Percentiles rank a stretch among this genome's conserved stretches.
These are phyloP conservation scores for Pseudogymnoascus verrucosus DNA, from an alignment of 2,329 filamentous ascomycete species.

Conservation along the genomic window DNA sequence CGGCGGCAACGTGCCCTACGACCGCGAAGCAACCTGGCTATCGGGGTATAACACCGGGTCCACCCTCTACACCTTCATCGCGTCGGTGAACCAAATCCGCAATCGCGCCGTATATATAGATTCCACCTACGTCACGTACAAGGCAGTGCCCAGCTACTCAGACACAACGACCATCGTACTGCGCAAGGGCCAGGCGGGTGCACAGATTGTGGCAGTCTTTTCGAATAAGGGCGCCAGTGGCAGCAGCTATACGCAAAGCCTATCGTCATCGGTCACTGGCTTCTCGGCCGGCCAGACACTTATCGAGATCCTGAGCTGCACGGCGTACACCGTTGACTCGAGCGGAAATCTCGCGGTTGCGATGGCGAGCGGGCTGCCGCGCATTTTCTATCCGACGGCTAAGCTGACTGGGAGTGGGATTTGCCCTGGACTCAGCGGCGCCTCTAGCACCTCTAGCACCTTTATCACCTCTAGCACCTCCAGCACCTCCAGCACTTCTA, in stretches of 20 bases:
- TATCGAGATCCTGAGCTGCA: conserved; percentile 39
- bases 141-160: conserved; percentile 21
- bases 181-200: conserved; percentile 20
- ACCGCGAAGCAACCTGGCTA: conserved; percentile 40
- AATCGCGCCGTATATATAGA: conserved; percentile 22
- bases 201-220: conserved; percentile 29
- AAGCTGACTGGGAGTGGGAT: conserved; percentile 30
- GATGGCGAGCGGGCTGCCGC: conserved; percentile 36
- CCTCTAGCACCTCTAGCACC: neutral
- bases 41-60: conserved; percentile 31
- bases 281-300: conserved; percentile 30
- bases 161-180: conserved; percentile 22
- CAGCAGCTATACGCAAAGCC: conserved; percentile 26
- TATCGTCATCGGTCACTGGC: conserved; percentile 31
- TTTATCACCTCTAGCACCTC: no score
- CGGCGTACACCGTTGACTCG: conserved; percentile 32
- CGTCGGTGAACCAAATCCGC: conserved; percentile 21
- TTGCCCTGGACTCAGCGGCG: conserved; percentile 22
- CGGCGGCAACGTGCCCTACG: conserved; percentile 31
- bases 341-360: conserved; percentile 36
- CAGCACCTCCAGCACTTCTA: no score
- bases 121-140: conserved; percentile 19
- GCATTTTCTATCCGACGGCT: conserved; percentile 33
- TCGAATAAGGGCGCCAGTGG: conserved; percentile 33
- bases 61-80: conserved; percentile 34